Evolutionary conservation across 495 filamentous ascomycete species (phyloP), one percentile per base, ranked within the genome.

Genomic region (Chaetomidium leptoderma): DNA sequence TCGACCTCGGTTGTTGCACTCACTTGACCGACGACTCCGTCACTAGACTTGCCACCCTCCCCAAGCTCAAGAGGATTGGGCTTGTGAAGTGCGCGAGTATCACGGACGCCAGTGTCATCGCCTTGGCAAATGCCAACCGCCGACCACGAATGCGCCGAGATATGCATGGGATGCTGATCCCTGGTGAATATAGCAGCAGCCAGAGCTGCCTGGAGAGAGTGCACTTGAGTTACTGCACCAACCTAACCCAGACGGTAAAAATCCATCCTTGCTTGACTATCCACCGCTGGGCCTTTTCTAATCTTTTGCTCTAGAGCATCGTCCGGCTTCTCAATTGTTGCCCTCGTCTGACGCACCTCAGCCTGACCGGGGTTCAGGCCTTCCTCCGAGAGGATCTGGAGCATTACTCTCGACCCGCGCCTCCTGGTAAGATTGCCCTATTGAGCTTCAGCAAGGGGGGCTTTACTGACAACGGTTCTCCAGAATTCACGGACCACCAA

Each of bases 401-500:
- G 30, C 70, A 71, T 5, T 96, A 89, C 70, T 97, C 92, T 71
- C 85, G 95, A 32, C 86, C 88, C 62, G 90, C 95, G 0, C 95
- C 93, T 39, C 72, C 79, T 54, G 86, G 86, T 86, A 75, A 48
- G 73, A 2, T 23, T 29, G 39, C 17, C 26, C 40, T 53, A 1
- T 0, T 7, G 19, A 11, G 14, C 33, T 16, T 26, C 16, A 7
- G 3, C 37, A 1, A 11, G 21, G 17, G 0, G 9, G 45, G 2
- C 14, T 14, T 23, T 59, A 26, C 73, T 78, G 65, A 77, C 53
- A 16, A 10, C 21, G 6, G 35, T n/a, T 44, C 7, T 51, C 23
- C 48, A 86, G 95, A 97, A 72, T 99, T 99, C 67, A 97, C 91
- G 32, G 86, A 92, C 7, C 91, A 96, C 65, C 93, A 99, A 68